Evolutionary conservation across 371 early-diverging fungal genomes (phyloP), one percentile per base, ranked within the genome.

Genomic region (Syncephalastrum contaminatum): DNA sequence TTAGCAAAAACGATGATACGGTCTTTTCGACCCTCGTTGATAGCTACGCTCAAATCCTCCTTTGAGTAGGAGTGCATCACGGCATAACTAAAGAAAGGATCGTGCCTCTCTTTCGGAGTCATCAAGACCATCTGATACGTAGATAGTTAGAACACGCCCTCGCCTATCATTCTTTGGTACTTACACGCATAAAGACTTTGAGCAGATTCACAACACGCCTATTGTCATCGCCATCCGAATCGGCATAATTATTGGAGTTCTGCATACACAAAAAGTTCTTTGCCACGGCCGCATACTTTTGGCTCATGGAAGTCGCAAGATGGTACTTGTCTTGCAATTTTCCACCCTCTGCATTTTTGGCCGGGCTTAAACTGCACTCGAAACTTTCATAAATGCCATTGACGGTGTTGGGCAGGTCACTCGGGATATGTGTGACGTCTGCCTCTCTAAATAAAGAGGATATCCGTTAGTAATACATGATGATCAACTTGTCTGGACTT

Each of bases 51-150:
- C 4, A 67, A 54, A 4, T 57, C 6, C 0, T 43, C 22, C n/a
- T 48, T 18, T 1, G 81, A 62, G 56, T 70, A 81, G 6, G 24
- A 42, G 27, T 62, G 47, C 6, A 84, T 39, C 7, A 83, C 54
- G 0, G 49, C 53, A 51, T 68, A 79, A 0, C 72, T 71, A 48
- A 71, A 72, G 14, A 74, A 63, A 6, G 82, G 61, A 47, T 79
- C 76, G 48, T 74, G 84, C 30, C 44, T 45, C 48, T 78, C 75
- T 18, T 63, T 56, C 5, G 86, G 85, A 0, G 86, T 82, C 60
- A 82, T 53, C 22, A 84, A 66, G 45, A 71, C 66, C 80, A 83
- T 82, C 78, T 84, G 59, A 15, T 27, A 15, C 41, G 43, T 13
- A 20, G 20, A 16, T 47, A 24, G 27, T 24, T 21, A 41, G 43